phyloP scores from a whole-genome alignment of 768 basidiomycete species.

The Rhizopogon vesiculosus region DNA sequence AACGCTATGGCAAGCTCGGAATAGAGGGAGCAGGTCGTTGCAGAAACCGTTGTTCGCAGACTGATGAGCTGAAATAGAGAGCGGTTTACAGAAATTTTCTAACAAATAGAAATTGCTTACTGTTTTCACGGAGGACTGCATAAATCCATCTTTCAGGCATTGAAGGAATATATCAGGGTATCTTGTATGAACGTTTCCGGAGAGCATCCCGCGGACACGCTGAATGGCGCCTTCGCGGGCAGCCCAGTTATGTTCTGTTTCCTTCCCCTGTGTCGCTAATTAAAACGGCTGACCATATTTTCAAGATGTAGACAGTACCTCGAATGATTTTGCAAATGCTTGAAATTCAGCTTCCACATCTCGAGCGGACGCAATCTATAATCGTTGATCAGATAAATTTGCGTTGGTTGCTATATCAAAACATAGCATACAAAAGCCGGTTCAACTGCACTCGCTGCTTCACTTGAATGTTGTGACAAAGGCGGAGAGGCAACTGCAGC shows the following conservation, averaged over 20 bases:
- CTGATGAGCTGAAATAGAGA: constrained; percentile 60
- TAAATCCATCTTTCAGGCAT: constrained; percentile 71
- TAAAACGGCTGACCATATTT: not conserved
- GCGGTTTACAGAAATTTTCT: not conserved
- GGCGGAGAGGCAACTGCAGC: constrained; percentile 42
- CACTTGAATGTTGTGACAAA: constrained; percentile 37
- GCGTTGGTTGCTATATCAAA: not conserved
- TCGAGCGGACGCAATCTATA: constrained; percentile 74
- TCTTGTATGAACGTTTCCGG: constrained; percentile 73
- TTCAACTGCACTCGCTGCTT: constrained; percentile 43
- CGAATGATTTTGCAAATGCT: constrained; percentile 74
- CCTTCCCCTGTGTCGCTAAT: constrained; percentile 67
- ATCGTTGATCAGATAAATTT: constrained; percentile 1
- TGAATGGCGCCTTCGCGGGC: constrained; percentile 72
- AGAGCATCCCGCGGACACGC: constrained; percentile 84
- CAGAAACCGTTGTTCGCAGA: constrained; percentile 86
- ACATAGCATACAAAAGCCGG: constrained; percentile 61
- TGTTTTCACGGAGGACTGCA: constrained; percentile 81
- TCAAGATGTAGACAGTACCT: constrained; percentile 40
- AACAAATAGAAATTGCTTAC: constrained; percentile 40
- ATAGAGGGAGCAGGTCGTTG: constrained; percentile 75
- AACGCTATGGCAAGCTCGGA: constrained; percentile 66
- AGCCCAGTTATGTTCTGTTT: constrained; percentile 96
- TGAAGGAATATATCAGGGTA: constrained; percentile 72
- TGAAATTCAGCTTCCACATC: constrained; percentile 87